Evolutionary conservation across 345 rosid genomes (phyloP).

Genomic region (Cardiospermum halicacabum): DNA sequence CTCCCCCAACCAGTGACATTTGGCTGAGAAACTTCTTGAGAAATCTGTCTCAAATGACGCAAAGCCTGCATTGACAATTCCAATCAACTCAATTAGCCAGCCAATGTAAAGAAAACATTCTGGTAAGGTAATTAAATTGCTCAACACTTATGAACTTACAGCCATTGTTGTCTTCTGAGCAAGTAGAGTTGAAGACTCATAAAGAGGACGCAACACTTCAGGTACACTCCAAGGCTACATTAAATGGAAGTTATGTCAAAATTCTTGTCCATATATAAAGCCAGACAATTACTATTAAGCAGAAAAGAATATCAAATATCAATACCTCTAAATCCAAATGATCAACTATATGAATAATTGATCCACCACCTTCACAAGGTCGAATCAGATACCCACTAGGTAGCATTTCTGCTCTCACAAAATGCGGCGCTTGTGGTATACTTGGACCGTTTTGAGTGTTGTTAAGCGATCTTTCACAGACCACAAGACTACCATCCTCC

Average conservation of each 20-base stretch:
- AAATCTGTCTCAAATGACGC: conserved; percentile 85
- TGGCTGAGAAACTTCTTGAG: conserved; percentile 91
- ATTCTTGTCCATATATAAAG: conserved; percentile 3
- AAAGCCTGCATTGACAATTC: conserved; percentile 59
- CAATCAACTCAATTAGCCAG: neutral
- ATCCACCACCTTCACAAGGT: conserved; percentile 99
- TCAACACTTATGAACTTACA: too few species aligned
- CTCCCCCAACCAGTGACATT: conserved; percentile 84
- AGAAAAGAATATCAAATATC: conserved; percentile 17
- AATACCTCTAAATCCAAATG: conserved; percentile 89
- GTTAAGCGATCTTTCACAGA: conserved; percentile 88
- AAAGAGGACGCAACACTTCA: conserved; percentile 93
- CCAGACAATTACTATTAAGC: conserved; percentile 4
- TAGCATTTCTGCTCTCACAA: conserved; percentile 85
- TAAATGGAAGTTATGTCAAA: conserved; percentile 10
- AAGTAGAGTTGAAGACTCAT: conserved; percentile 87
- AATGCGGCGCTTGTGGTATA: conserved; percentile 91
- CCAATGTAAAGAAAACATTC: neutral
- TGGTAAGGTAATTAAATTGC: conserved; percentile 1
- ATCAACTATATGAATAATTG: conserved; percentile 89
- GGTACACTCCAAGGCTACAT: conserved; percentile 94
- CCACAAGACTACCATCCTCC: conserved; percentile 99
- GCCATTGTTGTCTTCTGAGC: conserved; percentile 97
- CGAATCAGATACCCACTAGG: conserved; percentile 94
- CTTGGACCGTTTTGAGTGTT: conserved; percentile 93